A percentile compares a stretch with the other conserved stretches of the same genome.
These are phyloP conservation scores for Monosporozyma aerobia DNA, from an alignment of 805 yeast genomes.

Conservation along the genomic window DNA sequence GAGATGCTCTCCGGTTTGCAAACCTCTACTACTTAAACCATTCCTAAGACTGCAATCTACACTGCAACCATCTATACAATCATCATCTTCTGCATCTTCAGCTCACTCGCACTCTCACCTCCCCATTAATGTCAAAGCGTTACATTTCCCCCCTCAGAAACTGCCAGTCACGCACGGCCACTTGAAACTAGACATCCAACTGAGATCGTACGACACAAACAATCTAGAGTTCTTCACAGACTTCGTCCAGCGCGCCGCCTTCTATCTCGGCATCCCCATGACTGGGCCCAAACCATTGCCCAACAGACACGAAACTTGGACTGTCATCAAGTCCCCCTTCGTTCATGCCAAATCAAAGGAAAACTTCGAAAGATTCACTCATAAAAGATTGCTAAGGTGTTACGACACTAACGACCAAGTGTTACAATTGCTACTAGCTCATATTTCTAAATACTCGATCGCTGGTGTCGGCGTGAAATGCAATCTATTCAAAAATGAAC, in stretches of 20 bases:
- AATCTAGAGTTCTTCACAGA: constrained; percentile 70
- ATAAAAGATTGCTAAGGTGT: constrained; percentile 59
- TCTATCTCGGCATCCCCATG: constrained; percentile 79
- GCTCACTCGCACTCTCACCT: constrained; percentile 19
- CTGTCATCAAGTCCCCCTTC: constrained; percentile 87
- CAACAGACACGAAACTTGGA: constrained; percentile 77
- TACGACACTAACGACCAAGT: constrained; percentile 83
- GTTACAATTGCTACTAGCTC: constrained; percentile 72
- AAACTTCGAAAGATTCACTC: constrained; percentile 84
- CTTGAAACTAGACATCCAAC: constrained; percentile 64
- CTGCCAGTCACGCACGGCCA: constrained; percentile 61
- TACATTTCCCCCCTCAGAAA: constrained; percentile 71
- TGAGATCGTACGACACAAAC: constrained; percentile 62
- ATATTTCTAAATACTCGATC: constrained; percentile 64
- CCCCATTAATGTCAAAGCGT: constrained; percentile 79
- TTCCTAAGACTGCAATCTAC: background rate
- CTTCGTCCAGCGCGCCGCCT: constrained; percentile 85
- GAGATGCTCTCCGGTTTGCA: background rate
- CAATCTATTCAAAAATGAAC: constrained; percentile 46
- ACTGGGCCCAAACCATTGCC: constrained; percentile 62
- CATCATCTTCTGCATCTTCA: background rate
- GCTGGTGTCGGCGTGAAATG: constrained; percentile 83
- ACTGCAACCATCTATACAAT: background rate
- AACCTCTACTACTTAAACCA: background rate
- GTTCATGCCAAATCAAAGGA: constrained; percentile 91